Evolutionary conservation across 345 rosid species (phyloP).

Genomic region (Camelina laxa): DNA sequence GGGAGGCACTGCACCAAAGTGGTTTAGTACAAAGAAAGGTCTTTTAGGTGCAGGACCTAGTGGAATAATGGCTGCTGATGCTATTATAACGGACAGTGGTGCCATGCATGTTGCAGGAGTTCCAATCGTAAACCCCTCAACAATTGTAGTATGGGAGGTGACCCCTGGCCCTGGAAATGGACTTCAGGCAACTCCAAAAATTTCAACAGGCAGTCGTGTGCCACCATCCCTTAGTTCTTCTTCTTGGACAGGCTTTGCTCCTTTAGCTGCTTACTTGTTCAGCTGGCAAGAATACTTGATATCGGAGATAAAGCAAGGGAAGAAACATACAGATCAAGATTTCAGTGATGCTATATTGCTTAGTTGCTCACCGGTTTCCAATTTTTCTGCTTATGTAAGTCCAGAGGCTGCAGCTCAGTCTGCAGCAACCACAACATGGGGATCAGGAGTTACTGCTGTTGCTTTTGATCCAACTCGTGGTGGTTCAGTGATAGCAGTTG

Average conservation of each 20-base stretch:
- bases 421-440: conserved; percentile 99
- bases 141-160: conserved; percentile 99
- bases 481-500: conserved; percentile 98
- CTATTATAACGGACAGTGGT: conserved; percentile 93
- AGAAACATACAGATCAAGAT: conserved; percentile 69
- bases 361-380: conserved; percentile 97
- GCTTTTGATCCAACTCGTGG: conserved; percentile 99
- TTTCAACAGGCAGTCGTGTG: conserved; percentile 63
- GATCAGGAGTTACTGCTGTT: conserved; percentile 99
- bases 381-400: conserved; percentile 98
- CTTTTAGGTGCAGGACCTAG: conserved; percentile 99
- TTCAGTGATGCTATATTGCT: conserved; percentile 65
- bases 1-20: conserved; percentile 63
- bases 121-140: conserved; percentile 98
- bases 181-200: conserved; percentile 78
- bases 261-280: conserved; percentile 92
- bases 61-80: conserved; percentile 99
- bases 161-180: conserved; percentile 97
- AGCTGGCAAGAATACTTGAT: conserved; percentile 96
- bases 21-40: conserved; percentile 98
- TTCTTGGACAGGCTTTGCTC: conserved; percentile 96
- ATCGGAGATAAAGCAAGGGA: conserved; percentile 80
- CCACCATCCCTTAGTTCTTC: conserved; percentile 92
- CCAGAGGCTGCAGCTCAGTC: conserved; percentile 99
- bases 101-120: conserved; percentile 99